phyloP scores from a whole-genome alignment of 2,329 filamentous ascomycete species.

The Cercospora sp. region DNA sequence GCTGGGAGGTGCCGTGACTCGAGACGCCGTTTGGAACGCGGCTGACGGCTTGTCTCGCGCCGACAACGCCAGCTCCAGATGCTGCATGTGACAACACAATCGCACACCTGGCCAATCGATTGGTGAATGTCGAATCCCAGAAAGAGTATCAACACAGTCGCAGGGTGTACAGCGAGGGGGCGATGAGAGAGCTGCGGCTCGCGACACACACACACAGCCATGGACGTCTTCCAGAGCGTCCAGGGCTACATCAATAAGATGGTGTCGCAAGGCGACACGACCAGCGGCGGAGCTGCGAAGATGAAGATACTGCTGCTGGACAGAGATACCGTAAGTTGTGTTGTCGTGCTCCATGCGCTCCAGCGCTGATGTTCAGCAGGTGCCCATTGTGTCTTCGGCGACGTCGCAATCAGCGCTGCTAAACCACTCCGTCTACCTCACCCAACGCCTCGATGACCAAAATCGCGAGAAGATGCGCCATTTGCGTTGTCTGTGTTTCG shows the following conservation, averaged over 20 bases:
- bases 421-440: conserved; percentile 96
- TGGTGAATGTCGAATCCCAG: not conserved
- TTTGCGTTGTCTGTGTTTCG: conserved; percentile 86
- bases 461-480: conserved; percentile 97
- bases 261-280: conserved; percentile 73
- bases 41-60: not conserved
- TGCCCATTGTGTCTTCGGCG: conserved; percentile 89
- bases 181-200: conserved; percentile 7
- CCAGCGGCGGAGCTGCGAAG: conserved; percentile 64
- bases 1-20: not conserved
- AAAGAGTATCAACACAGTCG: not conserved
- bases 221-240: conserved; percentile 93
- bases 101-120: not conserved
- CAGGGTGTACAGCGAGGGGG: not conserved
- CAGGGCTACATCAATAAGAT: conserved; percentile 96
- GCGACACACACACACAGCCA: conserved; percentile 43
- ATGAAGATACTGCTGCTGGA: conserved; percentile 98
- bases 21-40: not conserved
- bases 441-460: conserved; percentile 88
- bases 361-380: conserved; percentile 45
- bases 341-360: not conserved
- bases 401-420: conserved; percentile 93
- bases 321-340: conserved; percentile 71
- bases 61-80: not conserved
- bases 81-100: not conserved